Conservation (phyloP, 148 eudicot genomes). For the Heliosperma pusillum region DNA sequence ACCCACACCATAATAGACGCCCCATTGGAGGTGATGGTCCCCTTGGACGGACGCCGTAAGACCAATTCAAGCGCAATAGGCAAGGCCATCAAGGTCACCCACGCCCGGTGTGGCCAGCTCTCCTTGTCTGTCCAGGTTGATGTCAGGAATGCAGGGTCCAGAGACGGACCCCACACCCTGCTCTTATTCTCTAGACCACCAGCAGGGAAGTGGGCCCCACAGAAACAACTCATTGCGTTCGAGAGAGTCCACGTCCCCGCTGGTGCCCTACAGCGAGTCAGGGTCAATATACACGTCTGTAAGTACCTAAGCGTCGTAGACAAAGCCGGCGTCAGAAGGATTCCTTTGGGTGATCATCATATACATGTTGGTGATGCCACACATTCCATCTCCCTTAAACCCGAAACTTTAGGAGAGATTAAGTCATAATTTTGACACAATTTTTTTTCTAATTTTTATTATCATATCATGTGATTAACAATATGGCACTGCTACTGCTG, state of each 20-base stretch:
- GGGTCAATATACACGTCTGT: conserved; percentile 62
- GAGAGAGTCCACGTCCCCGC: conserved; percentile 56
- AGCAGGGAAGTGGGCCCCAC: conserved; percentile 59
- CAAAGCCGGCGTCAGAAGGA: conserved; percentile 57
- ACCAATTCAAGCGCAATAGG: conserved; percentile 31
- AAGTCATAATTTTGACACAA: conserved; percentile 4
- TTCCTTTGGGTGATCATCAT: conserved; percentile 70
- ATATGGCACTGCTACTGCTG: neutral
- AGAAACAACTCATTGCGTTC: conserved; percentile 67
- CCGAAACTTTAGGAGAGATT: conserved; percentile 28
- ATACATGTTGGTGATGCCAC: conserved; percentile 59
- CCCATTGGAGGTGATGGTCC: conserved; percentile 46
- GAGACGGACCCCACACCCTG: conserved; percentile 74
- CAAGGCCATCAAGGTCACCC: conserved; percentile 57
- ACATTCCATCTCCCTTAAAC: conserved; percentile 56
- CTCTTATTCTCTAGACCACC: conserved; percentile 71
- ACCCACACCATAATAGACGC: conserved; percentile 46
- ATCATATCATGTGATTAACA: neutral
- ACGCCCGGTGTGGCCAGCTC: conserved; percentile 54
- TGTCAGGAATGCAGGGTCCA: conserved; percentile 54
- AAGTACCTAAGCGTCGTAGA: conserved; percentile 79
- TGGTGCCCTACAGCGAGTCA: conserved; percentile 43
- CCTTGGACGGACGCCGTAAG: conserved; percentile 51
- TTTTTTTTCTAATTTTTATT: neutral
- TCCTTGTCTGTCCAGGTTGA: conserved; percentile 48